Conservation (phyloP, 768 basidiomycete species). For the Holtermannia corniformis region DNA sequence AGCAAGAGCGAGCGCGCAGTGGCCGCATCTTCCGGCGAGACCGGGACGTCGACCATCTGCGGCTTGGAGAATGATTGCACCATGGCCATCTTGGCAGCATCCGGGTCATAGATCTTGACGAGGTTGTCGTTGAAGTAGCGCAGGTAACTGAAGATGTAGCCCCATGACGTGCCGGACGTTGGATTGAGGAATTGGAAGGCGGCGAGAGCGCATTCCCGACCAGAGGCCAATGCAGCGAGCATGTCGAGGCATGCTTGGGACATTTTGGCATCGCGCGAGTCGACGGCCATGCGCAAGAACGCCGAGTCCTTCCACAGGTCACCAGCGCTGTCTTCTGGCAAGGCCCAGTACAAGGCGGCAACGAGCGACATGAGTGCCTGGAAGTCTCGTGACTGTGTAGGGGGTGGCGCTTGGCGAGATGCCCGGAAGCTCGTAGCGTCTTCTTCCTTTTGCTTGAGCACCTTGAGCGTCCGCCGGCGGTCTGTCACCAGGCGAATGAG, state of each 20-base stretch:
- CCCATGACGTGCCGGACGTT: background rate
- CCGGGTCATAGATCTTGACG: background rate
- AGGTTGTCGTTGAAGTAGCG: background rate
- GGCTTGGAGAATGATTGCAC: background rate
- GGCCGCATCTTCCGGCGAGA: background rate
- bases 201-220: slow-evolving; percentile 14
- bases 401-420: slow-evolving; percentile 11
- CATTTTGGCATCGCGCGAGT: slow-evolving; percentile 17
- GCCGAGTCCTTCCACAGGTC: slow-evolving; percentile 23
- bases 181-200: background rate
- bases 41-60: background rate
- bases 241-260: slow-evolving; percentile 26
- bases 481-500: background rate
- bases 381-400: slow-evolving; percentile 8
- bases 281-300: slow-evolving; percentile 23
- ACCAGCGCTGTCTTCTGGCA: slow-evolving; percentile 27
- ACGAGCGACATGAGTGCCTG: slow-evolving; percentile 27
- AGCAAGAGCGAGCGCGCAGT: background rate
- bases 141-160: background rate
- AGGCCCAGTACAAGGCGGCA: slow-evolving; percentile 19
- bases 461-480: background rate
- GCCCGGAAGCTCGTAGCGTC: slow-evolving; percentile 15
- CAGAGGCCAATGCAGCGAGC: slow-evolving; percentile 23
- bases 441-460: slow-evolving; percentile 22
- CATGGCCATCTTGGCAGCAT: background rate